These are phyloP conservation scores for Malus asiatica DNA, from an alignment of 306 rosid genomes.

Conservation along the genomic window DNA sequence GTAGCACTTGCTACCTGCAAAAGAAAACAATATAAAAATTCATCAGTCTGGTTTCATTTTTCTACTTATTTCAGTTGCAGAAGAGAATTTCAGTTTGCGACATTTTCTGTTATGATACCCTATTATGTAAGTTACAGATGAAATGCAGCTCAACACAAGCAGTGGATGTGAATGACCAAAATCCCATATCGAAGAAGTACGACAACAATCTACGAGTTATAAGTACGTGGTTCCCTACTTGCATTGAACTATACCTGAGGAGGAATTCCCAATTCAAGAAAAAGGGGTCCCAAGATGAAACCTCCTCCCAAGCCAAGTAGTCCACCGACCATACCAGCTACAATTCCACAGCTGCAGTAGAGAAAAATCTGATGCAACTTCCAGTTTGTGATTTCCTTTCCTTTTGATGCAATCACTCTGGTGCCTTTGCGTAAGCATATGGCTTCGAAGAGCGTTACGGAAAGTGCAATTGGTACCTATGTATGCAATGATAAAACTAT, in stretches of 20 bases:
- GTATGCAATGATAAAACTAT: constrained; percentile 11
- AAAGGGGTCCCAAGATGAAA: constrained; percentile 75
- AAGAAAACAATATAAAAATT: not conserved
- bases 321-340: constrained; percentile 79
- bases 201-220: not conserved
- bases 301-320: constrained; percentile 81
- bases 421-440: constrained; percentile 58
- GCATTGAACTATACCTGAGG: constrained; percentile 46
- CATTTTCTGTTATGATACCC: not conserved
- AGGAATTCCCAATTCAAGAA: constrained; percentile 77
- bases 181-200: not conserved
- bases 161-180: not conserved
- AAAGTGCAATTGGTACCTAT: constrained; percentile 60
- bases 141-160: not conserved
- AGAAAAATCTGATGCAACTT: constrained; percentile 51
- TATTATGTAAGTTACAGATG: not conserved
- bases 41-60: not conserved
- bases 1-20: constrained; percentile 78
- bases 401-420: constrained; percentile 71
- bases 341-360: constrained; percentile 53
- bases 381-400: constrained; percentile 68
- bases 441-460: constrained; percentile 63
- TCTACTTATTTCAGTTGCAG: not conserved
- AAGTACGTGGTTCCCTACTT: not conserved
- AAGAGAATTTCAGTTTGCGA: not conserved